phyloP scores from a whole-genome alignment of 768 basidiomycete genomes.

The Lactarius vividus region DNA sequence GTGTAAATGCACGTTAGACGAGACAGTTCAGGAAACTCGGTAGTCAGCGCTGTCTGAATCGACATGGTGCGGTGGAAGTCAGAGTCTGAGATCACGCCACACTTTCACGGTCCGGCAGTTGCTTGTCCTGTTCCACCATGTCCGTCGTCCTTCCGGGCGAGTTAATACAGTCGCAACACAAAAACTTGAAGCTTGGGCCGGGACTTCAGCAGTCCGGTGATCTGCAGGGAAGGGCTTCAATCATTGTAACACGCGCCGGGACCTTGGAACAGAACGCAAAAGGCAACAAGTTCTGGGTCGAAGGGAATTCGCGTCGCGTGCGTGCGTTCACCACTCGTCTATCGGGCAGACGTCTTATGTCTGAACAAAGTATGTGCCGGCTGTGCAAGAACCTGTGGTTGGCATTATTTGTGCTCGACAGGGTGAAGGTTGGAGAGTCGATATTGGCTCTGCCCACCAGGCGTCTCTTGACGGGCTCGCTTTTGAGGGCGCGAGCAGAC shows the following conservation, averaged over 20 bases:
- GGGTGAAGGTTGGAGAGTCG: conserved; percentile 91
- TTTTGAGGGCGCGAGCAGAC: conserved; percentile 94
- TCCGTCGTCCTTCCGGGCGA: conserved; percentile 80
- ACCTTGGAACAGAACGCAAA: conserved; percentile 66
- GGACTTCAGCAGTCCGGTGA: conserved; percentile 58
- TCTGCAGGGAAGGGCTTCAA: conserved; percentile 34
- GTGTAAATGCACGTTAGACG: conserved; percentile 55
- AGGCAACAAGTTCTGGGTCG: conserved; percentile 84
- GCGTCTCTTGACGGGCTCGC: conserved; percentile 87
- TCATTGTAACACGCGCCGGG: conserved; percentile 67
- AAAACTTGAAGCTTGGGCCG: conserved; percentile 84
- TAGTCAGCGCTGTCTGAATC: conserved; percentile 33
- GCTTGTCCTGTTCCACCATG: conserved; percentile 39
- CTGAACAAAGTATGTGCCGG: conserved; percentile 76
- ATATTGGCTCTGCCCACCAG: conserved; percentile 85
- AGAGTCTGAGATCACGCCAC: background rate
- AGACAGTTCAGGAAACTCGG: conserved; percentile 72
- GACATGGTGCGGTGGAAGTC: conserved; percentile 14
- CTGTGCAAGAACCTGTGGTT: conserved; percentile 84
- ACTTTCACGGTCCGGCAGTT: too few species aligned
- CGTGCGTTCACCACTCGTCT: conserved; percentile 35
- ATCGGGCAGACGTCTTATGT: conserved; percentile 4
- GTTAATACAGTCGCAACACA: conserved; percentile 64
- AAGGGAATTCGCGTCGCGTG: conserved; percentile 81
- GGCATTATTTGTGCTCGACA: conserved; percentile 76